A percentile compares a stretch with the other conserved stretches of the same genome.
Conservation (phyloP, 768 basidiomycete genomes). For the Dentipellis fragilis region DNA sequence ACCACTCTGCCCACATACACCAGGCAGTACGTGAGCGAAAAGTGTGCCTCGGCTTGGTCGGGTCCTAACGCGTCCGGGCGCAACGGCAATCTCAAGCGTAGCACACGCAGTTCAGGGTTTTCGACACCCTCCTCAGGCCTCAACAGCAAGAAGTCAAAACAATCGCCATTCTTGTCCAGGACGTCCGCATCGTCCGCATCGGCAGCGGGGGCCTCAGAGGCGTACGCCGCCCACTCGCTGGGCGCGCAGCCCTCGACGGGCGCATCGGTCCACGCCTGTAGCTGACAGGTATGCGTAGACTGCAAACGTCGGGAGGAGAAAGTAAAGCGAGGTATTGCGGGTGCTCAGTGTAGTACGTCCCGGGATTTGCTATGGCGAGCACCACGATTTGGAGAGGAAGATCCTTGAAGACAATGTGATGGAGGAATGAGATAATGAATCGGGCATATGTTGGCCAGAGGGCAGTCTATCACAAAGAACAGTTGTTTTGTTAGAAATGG, state of each 20-base stretch:
- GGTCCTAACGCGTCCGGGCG: constrained; percentile 4
- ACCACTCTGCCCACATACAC: constrained; percentile 24
- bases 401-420: too few relatives aligned
- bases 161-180: neutral
- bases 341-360: too few relatives aligned
- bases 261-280: constrained; percentile 16
- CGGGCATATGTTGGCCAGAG: too few relatives aligned
- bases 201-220: constrained; percentile 8
- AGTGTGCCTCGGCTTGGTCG: constrained; percentile 4
- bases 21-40: constrained; percentile 36
- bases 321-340: too few relatives aligned
- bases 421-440: too few relatives aligned
- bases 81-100: constrained; percentile 3
- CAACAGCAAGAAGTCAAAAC: neutral
- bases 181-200: neutral
- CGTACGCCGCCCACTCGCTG: constrained; percentile 11
- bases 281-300: too few relatives aligned
- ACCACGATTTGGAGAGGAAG: too few relatives aligned
- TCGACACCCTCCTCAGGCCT: constrained; percentile 6
- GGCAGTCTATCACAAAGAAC: too few relatives aligned
- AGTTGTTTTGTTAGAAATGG: too few relatives aligned
- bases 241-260: constrained; percentile 7
- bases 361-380: too few relatives aligned
- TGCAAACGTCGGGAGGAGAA: too few relatives aligned
- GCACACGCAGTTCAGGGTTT: constrained; percentile 7